Conservation (phyloP, 202 grass and related monocot genomes). For the Miscanthus sacchariflorus region DNA sequence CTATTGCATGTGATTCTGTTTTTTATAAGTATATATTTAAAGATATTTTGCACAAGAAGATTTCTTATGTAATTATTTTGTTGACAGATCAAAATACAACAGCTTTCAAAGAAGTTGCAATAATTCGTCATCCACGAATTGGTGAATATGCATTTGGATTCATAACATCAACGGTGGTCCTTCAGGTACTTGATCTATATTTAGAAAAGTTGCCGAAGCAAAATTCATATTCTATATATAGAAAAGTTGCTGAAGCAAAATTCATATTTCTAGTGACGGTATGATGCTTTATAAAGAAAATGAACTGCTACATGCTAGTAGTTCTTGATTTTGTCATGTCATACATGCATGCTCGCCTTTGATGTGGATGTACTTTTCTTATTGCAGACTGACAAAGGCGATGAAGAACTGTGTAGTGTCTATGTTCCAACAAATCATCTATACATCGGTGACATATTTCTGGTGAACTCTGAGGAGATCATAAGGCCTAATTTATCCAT, state of each 20-base stretch:
- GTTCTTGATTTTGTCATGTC: neutral
- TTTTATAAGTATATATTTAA: neutral
- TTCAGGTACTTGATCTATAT: slow-evolving; percentile 73
- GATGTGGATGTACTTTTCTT: neutral
- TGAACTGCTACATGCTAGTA: neutral
- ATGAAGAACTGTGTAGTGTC: slow-evolving; percentile 96
- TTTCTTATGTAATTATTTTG: slow-evolving; percentile 43
- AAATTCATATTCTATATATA: neutral
- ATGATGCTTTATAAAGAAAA: slow-evolving; percentile 1
- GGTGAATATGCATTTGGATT: slow-evolving; percentile 99
- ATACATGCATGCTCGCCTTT: neutral
- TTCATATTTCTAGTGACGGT: neutral
- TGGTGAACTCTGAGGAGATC: slow-evolving; percentile 93
- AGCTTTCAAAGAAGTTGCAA: slow-evolving; percentile 98
- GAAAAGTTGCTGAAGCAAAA: neutral
- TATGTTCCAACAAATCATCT: slow-evolving; percentile 99
- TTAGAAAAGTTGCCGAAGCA: neutral
- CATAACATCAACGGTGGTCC: slow-evolving; percentile 88
- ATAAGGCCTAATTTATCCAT: slow-evolving; percentile 97
- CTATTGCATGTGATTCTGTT: neutral
- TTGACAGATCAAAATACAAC: slow-evolving; percentile 96
- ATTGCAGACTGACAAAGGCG: slow-evolving; percentile 87
- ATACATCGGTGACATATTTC: slow-evolving; percentile 98
- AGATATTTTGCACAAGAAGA: neutral
- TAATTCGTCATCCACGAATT: slow-evolving; percentile 94